These are phyloP conservation scores for Plectosphaerella sp. DNA, from an alignment of 2,329 filamentous ascomycete genomes.

Conservation along the genomic window DNA sequence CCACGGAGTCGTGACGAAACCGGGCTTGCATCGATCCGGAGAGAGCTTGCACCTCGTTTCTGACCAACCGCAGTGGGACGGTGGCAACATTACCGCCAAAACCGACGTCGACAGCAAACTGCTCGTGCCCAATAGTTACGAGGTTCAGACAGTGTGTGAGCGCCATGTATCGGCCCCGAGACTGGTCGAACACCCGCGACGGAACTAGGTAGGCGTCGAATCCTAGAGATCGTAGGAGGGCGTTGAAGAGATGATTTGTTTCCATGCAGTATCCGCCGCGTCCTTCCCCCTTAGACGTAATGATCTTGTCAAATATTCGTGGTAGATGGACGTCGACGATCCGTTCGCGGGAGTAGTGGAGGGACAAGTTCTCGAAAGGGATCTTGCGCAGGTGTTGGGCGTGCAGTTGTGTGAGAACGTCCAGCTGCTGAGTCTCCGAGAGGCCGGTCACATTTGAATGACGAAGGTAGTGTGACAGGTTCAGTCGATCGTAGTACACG, in stretches of 20 bases:
- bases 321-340: slow-evolving; percentile 31
- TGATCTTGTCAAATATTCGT: slow-evolving; percentile 38
- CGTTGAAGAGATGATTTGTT: slow-evolving; percentile 37
- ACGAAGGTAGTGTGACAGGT: neutral
- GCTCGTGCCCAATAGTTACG: slow-evolving; percentile 42
- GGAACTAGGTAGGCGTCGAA: slow-evolving; percentile 28
- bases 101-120: slow-evolving; percentile 54
- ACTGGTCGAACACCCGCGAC: slow-evolving; percentile 15
- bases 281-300: slow-evolving; percentile 29
- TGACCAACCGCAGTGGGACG: slow-evolving; percentile 8
- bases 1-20: slow-evolving; percentile 16
- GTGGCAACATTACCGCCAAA: slow-evolving; percentile 45
- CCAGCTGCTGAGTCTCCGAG: neutral
- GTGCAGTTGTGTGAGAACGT: slow-evolving; percentile 25
- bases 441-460: neutral
- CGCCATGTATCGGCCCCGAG: slow-evolving; percentile 11
- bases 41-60: slow-evolving; percentile 6
- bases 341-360: slow-evolving; percentile 42
- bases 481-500: neutral
- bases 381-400: slow-evolving; percentile 41
- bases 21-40: slow-evolving; percentile 27
- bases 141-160: slow-evolving; percentile 41
- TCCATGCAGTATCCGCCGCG: slow-evolving; percentile 54
- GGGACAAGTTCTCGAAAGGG: slow-evolving; percentile 49
- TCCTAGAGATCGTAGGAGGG: slow-evolving; percentile 41